Evolutionary conservation across 2,329 filamentous ascomycete genomes (phyloP).

Genomic region (Sporothrix sp.): DNA sequence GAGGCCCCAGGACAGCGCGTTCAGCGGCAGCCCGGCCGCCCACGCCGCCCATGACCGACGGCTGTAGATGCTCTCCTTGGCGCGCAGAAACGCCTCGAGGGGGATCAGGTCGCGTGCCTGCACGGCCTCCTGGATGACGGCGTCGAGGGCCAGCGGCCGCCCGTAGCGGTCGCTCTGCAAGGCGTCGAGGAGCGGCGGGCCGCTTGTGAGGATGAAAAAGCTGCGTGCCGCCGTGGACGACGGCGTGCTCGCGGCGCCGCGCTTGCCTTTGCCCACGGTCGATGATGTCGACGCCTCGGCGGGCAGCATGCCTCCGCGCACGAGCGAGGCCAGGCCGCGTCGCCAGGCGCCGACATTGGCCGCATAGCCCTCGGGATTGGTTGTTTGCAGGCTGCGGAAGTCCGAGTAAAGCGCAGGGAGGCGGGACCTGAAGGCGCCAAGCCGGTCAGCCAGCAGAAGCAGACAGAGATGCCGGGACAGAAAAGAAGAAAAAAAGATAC

Average conservation of each 20-base stretch:
- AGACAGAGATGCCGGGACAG: no score
- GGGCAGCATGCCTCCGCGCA: slow-evolving; percentile 25
- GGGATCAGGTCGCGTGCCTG: slow-evolving; percentile 60
- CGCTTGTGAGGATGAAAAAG: slow-evolving; percentile 43
- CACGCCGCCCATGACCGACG: slow-evolving; percentile 55
- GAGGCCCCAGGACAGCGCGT: slow-evolving; percentile 65
- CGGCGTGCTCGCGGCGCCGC: background rate
- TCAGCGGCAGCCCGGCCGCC: slow-evolving; percentile 61
- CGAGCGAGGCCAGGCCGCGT: slow-evolving; percentile 24
- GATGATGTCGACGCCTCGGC: slow-evolving; percentile 9
- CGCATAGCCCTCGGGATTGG: slow-evolving; percentile 21
- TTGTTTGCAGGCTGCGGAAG: slow-evolving; percentile 20
- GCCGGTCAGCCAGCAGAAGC: no score
- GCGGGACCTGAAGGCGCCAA: slow-evolving; percentile 21
- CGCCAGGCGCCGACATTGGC: slow-evolving; percentile 30
- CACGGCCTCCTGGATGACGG: slow-evolving; percentile 67
- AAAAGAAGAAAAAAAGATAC: no score
- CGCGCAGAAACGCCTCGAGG: slow-evolving; percentile 55
- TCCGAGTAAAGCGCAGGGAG: slow-evolving; percentile 22
- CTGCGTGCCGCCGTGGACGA: slow-evolving; percentile 28
- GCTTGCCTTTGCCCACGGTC: background rate
- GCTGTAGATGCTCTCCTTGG: slow-evolving; percentile 61
- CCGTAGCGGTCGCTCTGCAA: slow-evolving; percentile 73
- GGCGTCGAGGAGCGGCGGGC: slow-evolving; percentile 56
- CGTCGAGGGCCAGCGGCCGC: slow-evolving; percentile 67